Evolutionary conservation across 441 rosid genomes (phyloP).

Genomic region (Euphorbia corollata): DNA sequence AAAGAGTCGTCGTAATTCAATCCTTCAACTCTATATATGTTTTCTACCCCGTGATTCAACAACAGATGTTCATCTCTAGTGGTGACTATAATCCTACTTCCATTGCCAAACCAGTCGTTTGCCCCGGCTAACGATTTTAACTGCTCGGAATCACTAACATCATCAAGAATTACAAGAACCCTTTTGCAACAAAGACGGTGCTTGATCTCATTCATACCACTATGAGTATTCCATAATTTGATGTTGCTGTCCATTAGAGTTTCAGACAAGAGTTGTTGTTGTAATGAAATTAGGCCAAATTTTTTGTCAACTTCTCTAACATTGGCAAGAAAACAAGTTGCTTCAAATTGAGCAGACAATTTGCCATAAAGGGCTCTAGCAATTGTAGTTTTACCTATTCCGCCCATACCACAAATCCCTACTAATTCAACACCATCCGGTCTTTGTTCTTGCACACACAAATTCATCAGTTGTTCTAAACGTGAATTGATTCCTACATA

Average conservation of each 20-base stretch:
- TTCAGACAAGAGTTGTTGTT: slow-evolving; percentile 7
- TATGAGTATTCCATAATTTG: slow-evolving; percentile 1
- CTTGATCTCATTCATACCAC: neutral
- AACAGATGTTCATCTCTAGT: slow-evolving; percentile 20
- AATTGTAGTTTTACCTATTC: slow-evolving; percentile 14
- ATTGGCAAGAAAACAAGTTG: slow-evolving; percentile 8
- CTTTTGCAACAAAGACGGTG: neutral
- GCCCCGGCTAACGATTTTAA: slow-evolving; percentile 12
- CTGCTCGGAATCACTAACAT: slow-evolving; percentile 8
- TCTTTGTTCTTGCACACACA: neutral
- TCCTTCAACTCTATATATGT: slow-evolving; percentile 8
- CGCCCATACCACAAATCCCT: slow-evolving; percentile 16
- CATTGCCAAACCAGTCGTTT: slow-evolving; percentile 20
- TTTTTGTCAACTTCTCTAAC: slow-evolving; percentile 3
- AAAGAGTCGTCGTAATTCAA: slow-evolving; percentile 6
- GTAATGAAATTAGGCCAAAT: neutral
- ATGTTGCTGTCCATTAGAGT: neutral
- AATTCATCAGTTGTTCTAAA: slow-evolving; percentile 10
- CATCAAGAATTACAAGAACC: slow-evolving; percentile 14
- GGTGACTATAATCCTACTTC: slow-evolving; percentile 22
- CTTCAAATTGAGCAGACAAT: slow-evolving; percentile 5
- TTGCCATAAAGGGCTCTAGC: slow-evolving; percentile 1
- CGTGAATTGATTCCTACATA: slow-evolving; percentile 12
- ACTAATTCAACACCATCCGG: neutral
- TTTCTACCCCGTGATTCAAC: slow-evolving; percentile 3